phyloP scores from a whole-genome alignment of 805 yeast species.

The Metschnikowia continentalis region DNA sequence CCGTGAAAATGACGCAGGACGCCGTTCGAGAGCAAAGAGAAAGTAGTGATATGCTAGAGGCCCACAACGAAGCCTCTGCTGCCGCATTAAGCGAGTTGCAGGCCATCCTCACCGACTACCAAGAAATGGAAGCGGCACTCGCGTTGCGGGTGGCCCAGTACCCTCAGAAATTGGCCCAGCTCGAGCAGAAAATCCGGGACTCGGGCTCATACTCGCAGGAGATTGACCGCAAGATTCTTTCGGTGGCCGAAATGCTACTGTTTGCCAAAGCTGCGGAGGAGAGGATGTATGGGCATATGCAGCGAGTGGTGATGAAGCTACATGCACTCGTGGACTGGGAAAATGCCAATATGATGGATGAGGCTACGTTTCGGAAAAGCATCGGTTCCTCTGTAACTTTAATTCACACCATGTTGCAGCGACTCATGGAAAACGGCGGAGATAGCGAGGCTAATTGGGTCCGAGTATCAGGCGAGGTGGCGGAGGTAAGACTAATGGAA shows the following conservation, averaged over 20 bases:
- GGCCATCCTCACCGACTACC: slow-evolving; percentile 10
- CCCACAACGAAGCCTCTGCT: background rate
- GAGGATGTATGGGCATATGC: slow-evolving; percentile 14
- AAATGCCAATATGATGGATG: slow-evolving; percentile 18
- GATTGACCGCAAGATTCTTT: slow-evolving; percentile 1
- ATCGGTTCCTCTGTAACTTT: slow-evolving; percentile 11
- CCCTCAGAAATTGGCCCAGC: slow-evolving; percentile 11
- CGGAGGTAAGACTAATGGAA: slow-evolving; percentile 14
- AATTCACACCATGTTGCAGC: slow-evolving; percentile 10
- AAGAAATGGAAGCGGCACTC: slow-evolving; percentile 6
- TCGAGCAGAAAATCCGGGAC: slow-evolving; percentile 5
- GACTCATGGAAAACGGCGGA: slow-evolving; percentile 3
- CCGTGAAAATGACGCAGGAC: slow-evolving; percentile 12
- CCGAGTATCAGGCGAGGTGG: slow-evolving; percentile 5
- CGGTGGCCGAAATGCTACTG: slow-evolving; percentile 1
- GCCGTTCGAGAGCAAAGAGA: slow-evolving; percentile 12
- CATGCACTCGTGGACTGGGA: slow-evolving; percentile 23
- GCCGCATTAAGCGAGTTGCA: slow-evolving; percentile 1
- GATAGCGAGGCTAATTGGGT: slow-evolving; percentile 9
- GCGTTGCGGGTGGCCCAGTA: slow-evolving; percentile 3
- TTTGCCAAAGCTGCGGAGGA: slow-evolving; percentile 9
- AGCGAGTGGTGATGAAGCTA: slow-evolving; percentile 18
- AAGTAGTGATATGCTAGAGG: slow-evolving; percentile 4
- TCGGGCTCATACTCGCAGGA: slow-evolving; percentile 7
- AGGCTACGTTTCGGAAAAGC: slow-evolving; percentile 12